A percentile compares a stretch with the other conserved stretches of the same genome.
These are phyloP conservation scores for Ogataea kodamae DNA, from an alignment of 805 yeast genomes.

Conservation along the genomic window DNA sequence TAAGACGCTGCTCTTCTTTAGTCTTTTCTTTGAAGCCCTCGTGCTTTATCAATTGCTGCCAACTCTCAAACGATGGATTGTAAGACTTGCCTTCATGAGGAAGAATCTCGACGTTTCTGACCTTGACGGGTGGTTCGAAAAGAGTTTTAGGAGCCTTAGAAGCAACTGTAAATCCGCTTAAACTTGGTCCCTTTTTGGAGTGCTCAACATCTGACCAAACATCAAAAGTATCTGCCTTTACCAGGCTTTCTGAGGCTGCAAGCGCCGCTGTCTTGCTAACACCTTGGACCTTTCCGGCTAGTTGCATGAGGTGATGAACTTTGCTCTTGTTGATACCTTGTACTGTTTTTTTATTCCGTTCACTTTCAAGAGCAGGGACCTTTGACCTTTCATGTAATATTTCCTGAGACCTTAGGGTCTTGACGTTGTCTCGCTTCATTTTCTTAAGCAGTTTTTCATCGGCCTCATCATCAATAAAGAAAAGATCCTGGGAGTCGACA, in stretches of 20 bases:
- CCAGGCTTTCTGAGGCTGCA: conserved; percentile 62
- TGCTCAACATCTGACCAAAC: conserved; percentile 53
- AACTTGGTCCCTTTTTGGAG: conserved; percentile 40
- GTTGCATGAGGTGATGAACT: conserved; percentile 59
- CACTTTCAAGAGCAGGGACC: conserved; percentile 55
- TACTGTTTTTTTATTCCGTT: conserved; percentile 39
- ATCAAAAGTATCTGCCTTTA: conserved; percentile 50
- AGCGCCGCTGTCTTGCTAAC: conserved; percentile 48
- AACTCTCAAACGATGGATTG: conserved; percentile 80
- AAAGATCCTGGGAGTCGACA: conserved; percentile 45
- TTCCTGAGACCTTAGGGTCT: conserved; percentile 42
- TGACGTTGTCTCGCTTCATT: conserved; percentile 37
- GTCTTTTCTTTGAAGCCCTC: conserved; percentile 67
- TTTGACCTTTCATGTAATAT: conserved; percentile 77
- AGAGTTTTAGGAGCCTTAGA: conserved; percentile 54
- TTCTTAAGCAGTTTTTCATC: conserved; percentile 42
- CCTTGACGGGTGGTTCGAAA: conserved; percentile 47
- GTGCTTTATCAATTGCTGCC: conserved; percentile 67
- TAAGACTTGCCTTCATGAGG: conserved; percentile 91
- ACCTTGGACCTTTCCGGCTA: conserved; percentile 71
- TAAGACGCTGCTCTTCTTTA: conserved; percentile 60
- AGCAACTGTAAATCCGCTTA: conserved; percentile 48
- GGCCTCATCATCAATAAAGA: conserved; percentile 66
- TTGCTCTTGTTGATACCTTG: conserved; percentile 67
- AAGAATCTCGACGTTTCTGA: conserved; percentile 46